Conservation (phyloP, 306 rosid genomes). For the Cicer arietinum region DNA sequence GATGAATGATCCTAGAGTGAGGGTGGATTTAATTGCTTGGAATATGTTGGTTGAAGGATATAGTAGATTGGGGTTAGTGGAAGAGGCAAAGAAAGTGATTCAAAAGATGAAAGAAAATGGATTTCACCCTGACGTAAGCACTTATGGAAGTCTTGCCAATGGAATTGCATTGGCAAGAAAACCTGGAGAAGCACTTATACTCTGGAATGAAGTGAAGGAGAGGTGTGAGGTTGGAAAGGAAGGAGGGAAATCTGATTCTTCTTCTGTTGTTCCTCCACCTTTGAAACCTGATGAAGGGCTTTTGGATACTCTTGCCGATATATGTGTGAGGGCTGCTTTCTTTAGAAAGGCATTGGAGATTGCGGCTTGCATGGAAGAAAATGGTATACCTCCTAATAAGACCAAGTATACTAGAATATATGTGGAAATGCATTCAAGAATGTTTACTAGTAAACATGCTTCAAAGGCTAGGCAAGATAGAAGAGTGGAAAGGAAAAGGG, state of each 20-base stretch:
- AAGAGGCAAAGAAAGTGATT: slow-evolving; percentile 78
- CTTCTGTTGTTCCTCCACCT: slow-evolving; percentile 66
- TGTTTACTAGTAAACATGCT: slow-evolving; percentile 98
- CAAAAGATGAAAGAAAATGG: slow-evolving; percentile 85
- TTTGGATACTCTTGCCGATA: slow-evolving; percentile 87
- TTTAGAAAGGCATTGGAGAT: slow-evolving; percentile 89
- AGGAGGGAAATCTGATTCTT: slow-evolving; percentile 51
- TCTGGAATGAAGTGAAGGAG: slow-evolving; percentile 96
- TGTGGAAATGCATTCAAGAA: slow-evolving; percentile 99
- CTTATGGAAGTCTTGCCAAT: slow-evolving; percentile 87
- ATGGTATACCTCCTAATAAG: slow-evolving; percentile 91
- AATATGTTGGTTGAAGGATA: slow-evolving; percentile 97
- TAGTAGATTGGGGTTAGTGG: slow-evolving; percentile 81
- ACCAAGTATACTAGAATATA: slow-evolving; percentile 88
- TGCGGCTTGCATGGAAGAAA: slow-evolving; percentile 98
- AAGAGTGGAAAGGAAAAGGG: slow-evolving; percentile 88
- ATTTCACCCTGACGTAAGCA: slow-evolving; percentile 73
- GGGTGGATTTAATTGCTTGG: slow-evolving; percentile 85
- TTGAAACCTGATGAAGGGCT: slow-evolving; percentile 93
- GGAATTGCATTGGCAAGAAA: slow-evolving; percentile 85
- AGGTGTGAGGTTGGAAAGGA: slow-evolving; percentile 59
- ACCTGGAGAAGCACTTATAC: slow-evolving; percentile 93
- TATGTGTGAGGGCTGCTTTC: slow-evolving; percentile 95
- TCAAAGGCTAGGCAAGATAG: slow-evolving; percentile 91
- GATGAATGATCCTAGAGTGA: slow-evolving; percentile 78